Conservation (phyloP, 768 basidiomycete species). For the Rhizopogon vinicolor region DNA sequence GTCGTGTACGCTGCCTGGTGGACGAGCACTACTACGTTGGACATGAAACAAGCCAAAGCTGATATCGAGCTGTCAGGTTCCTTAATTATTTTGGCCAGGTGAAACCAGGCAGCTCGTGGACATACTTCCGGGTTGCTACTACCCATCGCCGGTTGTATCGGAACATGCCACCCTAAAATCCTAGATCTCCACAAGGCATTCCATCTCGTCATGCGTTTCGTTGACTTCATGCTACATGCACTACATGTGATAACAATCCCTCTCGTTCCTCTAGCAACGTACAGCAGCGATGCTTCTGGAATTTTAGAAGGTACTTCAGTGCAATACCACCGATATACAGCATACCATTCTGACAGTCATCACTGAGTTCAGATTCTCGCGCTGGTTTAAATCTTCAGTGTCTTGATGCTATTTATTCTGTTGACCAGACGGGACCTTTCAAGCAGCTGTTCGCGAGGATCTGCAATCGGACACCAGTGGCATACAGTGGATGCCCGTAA, state of each 20-base stretch:
- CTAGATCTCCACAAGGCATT: neutral
- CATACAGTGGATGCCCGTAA: too few species aligned
- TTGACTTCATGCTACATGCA: neutral
- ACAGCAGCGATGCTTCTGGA: neutral
- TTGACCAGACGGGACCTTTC: neutral
- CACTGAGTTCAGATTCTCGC: neutral
- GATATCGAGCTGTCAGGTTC: neutral
- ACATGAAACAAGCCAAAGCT: slow-evolving; percentile 8
- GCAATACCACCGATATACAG: neutral
- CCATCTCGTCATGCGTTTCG: neutral
- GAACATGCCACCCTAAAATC: neutral
- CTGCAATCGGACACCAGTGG: too few species aligned
- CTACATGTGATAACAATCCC: neutral
- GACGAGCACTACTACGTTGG: slow-evolving; percentile 15
- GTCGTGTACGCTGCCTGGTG: slow-evolving; percentile 40
- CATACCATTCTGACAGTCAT: neutral
- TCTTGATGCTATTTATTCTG: neutral
- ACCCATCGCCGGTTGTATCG: neutral
- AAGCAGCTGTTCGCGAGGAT: neutral
- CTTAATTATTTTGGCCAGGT: neutral
- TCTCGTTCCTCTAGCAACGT: neutral
- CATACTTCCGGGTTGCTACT: neutral
- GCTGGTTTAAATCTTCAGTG: neutral
- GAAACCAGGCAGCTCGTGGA: neutral
- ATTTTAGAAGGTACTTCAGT: neutral